Base-by-base conservation (phyloP, 768 basidiomycete genomes). In the Amanita thiersii region DNA sequence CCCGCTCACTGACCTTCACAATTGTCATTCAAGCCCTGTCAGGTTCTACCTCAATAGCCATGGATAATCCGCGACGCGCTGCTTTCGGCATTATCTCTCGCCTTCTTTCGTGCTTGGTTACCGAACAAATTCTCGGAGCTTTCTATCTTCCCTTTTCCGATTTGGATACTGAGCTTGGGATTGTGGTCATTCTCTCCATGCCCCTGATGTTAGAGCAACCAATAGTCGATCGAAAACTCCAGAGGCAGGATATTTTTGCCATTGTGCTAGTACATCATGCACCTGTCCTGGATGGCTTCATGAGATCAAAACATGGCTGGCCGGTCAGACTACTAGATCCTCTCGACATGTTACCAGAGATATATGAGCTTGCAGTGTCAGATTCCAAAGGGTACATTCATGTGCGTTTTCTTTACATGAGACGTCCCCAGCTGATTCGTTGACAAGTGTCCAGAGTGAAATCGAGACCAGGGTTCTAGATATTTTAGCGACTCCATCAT, bases 291-390 rank as follows among this genome's bases (percentile, higher is more conserved):
- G 59, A 59, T 11, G 59, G 54, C 12, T 35, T 50, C 9, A 33
- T 44, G 17, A 18, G 36, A 2, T 57, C 57, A 32, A 60, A 58
- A 39, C 61, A 69, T 47, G 72, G 69, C 14, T 52, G 54, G 9
- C 51, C 55, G 8, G 64, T 77, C 25, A 71, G 67, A 21, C 64
- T 77, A 14, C 56, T 75, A 7, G 75, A 78, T 50, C 76, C 76
- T 3, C 56, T 77, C n/a, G 76, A 78, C 50, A 77, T 78, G 73
- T 40, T 67, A 12, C 69, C 72, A 1, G 59, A 58, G 23, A 52
- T 70, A 19, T 72, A 64, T 44, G 61, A 69, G 39, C 46, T 19
- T 37, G 34, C 5, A 9, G 11, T n/a, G 17, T 8, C 24, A 23
- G 38, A 34, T 21, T 35, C 38, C 39, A 49, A 43, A 9, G n/a